A percentile compares a stretch with the other conserved stretches of the same genome.
These are phyloP conservation scores for Beta lomatogona DNA, from an alignment of 179 eudicot genomes.

Conservation along the genomic window DNA sequence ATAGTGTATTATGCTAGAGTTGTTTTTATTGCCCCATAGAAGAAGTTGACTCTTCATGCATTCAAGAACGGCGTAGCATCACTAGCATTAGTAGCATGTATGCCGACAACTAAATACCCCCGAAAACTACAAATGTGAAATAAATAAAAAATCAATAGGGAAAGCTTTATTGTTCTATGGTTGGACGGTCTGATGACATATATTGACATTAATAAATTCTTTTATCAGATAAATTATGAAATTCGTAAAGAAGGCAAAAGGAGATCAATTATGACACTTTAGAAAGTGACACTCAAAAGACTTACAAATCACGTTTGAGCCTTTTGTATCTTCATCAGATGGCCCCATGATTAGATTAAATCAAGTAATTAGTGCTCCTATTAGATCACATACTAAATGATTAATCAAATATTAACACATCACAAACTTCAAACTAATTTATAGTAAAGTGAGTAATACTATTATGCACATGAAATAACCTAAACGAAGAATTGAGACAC, in stretches of 20 bases:
- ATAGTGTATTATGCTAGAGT: no score
- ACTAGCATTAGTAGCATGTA: no score
- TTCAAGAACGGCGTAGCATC: background rate
- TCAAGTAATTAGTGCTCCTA: background rate
- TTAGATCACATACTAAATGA: background rate
- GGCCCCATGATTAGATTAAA: background rate
- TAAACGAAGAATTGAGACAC: no score
- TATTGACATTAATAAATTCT: background rate
- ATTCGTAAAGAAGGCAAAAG: background rate
- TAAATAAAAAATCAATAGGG: background rate
- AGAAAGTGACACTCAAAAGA: background rate
- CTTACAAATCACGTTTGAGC: background rate
- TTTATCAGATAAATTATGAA: background rate
- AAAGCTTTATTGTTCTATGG: background rate
- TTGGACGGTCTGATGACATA: constrained; percentile 7
- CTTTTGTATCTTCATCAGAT: background rate
- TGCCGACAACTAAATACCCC: background rate
- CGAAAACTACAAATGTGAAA: background rate
- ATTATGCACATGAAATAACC: no score
- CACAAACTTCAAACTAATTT: no score
- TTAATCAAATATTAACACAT: no score
- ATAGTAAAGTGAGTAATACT: no score
- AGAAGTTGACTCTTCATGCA: constrained; percentile 4
- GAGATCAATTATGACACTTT: background rate
- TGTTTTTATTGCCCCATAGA: background rate